Evolutionary conservation across 176 grass and related monocot genomes (phyloP).

Genomic region (Aegilops sharonensis): DNA sequence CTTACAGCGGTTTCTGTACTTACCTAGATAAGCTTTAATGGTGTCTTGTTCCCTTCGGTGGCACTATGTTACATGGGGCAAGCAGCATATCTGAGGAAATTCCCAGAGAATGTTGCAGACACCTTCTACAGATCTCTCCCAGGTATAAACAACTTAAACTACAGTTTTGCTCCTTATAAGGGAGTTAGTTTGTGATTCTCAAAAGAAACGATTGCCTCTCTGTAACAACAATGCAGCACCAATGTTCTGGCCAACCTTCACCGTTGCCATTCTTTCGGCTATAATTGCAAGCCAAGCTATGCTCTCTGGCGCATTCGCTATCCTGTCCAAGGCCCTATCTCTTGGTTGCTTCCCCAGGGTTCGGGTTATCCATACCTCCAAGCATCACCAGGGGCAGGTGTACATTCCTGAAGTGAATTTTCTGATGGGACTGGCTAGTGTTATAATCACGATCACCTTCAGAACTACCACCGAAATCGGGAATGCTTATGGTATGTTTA

Average conservation of each 20-base stretch:
- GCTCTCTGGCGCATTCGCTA: slow-evolving; percentile 67
- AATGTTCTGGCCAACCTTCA: slow-evolving; percentile 73
- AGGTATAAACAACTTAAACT: slow-evolving; percentile 34
- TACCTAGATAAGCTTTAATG: slow-evolving; percentile 63
- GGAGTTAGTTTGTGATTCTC: background rate
- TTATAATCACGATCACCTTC: slow-evolving; percentile 62
- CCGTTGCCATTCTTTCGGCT: slow-evolving; percentile 60
- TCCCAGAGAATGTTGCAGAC: slow-evolving; percentile 43
- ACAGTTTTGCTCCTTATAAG: background rate
- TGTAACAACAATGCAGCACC: slow-evolving; percentile 26
- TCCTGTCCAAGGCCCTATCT: slow-evolving; percentile 74
- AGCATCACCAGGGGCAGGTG: slow-evolving; percentile 71
- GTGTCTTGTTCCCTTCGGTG: slow-evolving; percentile 68
- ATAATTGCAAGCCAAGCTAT: slow-evolving; percentile 90
- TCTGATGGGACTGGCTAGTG: slow-evolving; percentile 61
- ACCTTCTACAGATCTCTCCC: slow-evolving; percentile 83
- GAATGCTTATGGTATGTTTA: slow-evolving; percentile 61
- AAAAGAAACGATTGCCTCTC: background rate
- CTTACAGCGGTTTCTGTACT: background rate
- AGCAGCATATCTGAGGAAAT: slow-evolving; percentile 60
- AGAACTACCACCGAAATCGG: slow-evolving; percentile 59
- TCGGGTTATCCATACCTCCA: slow-evolving; percentile 68
- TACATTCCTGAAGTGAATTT: slow-evolving; percentile 92
- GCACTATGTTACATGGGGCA: slow-evolving; percentile 72
- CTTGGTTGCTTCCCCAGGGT: slow-evolving; percentile 82